phyloP scores from a whole-genome alignment of 1,139 yeast genomes.

The Scheffersomyces illinoinensis region DNA sequence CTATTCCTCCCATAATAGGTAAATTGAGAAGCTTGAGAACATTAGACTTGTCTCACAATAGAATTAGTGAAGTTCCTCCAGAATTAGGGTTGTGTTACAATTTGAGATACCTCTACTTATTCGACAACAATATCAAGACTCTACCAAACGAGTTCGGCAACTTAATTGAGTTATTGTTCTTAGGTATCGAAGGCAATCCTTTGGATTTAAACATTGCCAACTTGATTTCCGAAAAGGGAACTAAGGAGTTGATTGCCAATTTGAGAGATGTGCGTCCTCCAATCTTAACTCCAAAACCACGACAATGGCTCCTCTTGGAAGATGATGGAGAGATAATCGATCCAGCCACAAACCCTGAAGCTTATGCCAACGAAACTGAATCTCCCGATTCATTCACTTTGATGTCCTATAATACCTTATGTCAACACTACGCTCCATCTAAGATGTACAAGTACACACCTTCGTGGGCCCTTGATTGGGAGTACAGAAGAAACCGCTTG shows the following conservation, averaged over 20 bases:
- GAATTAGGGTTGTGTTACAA: slow-evolving; percentile 84
- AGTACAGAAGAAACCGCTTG: slow-evolving; percentile 77
- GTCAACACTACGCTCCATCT: slow-evolving; percentile 94
- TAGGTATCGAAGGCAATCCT: slow-evolving; percentile 95
- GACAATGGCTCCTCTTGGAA: slow-evolving; percentile 80
- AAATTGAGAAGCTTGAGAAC: slow-evolving; percentile 75
- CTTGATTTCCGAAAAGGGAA: slow-evolving; percentile 77
- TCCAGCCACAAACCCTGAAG: slow-evolving; percentile 31
- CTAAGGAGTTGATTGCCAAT: slow-evolving; percentile 76
- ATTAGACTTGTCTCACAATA: slow-evolving; percentile 81
- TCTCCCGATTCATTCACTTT: slow-evolving; percentile 59
- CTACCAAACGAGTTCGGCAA: slow-evolving; percentile 88
- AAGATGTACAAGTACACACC: slow-evolving; percentile 94
- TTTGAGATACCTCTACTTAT: slow-evolving; percentile 77
- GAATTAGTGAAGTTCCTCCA: slow-evolving; percentile 67
- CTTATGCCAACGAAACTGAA: slow-evolving; percentile 29
- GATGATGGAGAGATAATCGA: slow-evolving; percentile 70
- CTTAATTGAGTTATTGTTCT: slow-evolving; percentile 76
- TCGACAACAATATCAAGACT: slow-evolving; percentile 77
- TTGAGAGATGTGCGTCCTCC: slow-evolving; percentile 82
- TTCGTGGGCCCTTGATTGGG: slow-evolving; percentile 96
- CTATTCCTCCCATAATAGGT: slow-evolving; percentile 69
- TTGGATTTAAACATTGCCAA: slow-evolving; percentile 65
- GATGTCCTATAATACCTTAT: slow-evolving; percentile 85
- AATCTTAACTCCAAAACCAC: slow-evolving; percentile 62